A percentile compares a stretch with the other conserved stretches of the same genome.
These are phyloP conservation scores for Recurvomyces mirabilis DNA, from an alignment of 495 filamentous ascomycete species.

Conservation along the genomic window DNA sequence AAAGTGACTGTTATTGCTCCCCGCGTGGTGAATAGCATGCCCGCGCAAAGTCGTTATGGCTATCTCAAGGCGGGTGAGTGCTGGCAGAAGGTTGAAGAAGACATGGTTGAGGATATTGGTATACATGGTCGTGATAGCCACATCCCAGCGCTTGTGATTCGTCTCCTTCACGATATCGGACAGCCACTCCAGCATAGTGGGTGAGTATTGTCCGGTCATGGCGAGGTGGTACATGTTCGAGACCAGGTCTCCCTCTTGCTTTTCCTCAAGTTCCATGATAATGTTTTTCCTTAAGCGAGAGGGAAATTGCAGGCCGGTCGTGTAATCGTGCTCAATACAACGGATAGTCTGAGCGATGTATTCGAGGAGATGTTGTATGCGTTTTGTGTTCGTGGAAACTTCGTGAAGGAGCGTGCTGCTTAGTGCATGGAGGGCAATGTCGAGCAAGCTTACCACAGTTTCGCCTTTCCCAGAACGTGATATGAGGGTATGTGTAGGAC, in stretches of 20 bases:
- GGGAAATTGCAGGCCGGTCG: conserved; percentile 49
- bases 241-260: conserved; percentile 51
- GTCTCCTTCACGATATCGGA: conserved; percentile 76
- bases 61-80: conserved; percentile 71
- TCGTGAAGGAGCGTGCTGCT: conserved; percentile 10
- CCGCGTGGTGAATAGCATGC: conserved; percentile 65
- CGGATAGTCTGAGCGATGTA: conserved; percentile 15
- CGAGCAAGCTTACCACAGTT: not conserved
- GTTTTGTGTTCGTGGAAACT: conserved; percentile 16
- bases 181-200: conserved; percentile 72
- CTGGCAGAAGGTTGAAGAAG: conserved; percentile 80
- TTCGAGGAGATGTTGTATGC: conserved; percentile 3
- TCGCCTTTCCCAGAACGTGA: not conserved
- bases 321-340: conserved; percentile 18
- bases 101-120: conserved; percentile 64
- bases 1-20: conserved; percentile 43
- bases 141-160: conserved; percentile 92
- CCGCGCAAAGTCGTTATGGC: conserved; percentile 76
- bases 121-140: conserved; percentile 64
- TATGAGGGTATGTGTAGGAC: conserved; percentile 62
- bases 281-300: conserved; percentile 63
- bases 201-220: conserved; percentile 69
- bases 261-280: conserved; percentile 52
- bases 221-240: conserved; percentile 77
- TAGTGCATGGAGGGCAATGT: conserved; percentile 10